Evolutionary conservation across 73 alveolate species (phyloP).

Genomic region (Stentor coeruleus): DNA sequence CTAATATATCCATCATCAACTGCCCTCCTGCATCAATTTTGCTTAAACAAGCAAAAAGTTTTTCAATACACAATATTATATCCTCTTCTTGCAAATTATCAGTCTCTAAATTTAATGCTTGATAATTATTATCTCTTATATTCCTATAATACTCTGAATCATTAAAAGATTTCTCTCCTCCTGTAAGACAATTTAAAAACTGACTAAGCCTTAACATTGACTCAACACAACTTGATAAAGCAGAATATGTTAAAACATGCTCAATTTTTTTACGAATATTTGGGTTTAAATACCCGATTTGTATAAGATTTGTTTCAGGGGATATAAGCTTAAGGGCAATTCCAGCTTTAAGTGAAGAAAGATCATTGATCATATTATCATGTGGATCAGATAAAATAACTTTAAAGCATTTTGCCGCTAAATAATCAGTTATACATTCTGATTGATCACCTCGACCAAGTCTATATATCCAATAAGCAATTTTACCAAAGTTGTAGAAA

Average conservation of each 20-base stretch:
- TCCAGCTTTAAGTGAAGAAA: conserved; percentile 46
- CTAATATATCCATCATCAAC: not conserved
- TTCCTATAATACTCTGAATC: too few species aligned
- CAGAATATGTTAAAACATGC: not conserved
- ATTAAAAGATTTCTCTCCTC: not conserved
- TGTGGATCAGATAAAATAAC: conserved; percentile 48
- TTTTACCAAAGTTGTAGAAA: conserved; percentile 33
- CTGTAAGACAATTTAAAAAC: not conserved
- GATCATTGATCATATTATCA: conserved; percentile 50
- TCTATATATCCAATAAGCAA: conserved; percentile 35
- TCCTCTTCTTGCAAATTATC: not conserved
- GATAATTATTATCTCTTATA: too few species aligned
- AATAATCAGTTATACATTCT: conserved; percentile 33
- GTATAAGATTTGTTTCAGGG: not conserved
- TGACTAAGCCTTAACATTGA: not conserved
- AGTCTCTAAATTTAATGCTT: not conserved
- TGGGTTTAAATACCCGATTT: not conserved
- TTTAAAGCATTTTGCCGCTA: conserved; percentile 47
- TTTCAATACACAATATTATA: not conserved
- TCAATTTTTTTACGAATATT: not conserved
- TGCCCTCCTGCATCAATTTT: conserved; percentile 7
- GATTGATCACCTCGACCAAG: conserved; percentile 28
- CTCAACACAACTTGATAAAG: not conserved
- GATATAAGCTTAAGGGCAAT: not conserved
- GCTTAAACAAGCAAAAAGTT: not conserved